These are phyloP conservation scores for Collybiopsis confluens DNA, from an alignment of 768 basidiomycete genomes.

Conservation along the genomic window DNA sequence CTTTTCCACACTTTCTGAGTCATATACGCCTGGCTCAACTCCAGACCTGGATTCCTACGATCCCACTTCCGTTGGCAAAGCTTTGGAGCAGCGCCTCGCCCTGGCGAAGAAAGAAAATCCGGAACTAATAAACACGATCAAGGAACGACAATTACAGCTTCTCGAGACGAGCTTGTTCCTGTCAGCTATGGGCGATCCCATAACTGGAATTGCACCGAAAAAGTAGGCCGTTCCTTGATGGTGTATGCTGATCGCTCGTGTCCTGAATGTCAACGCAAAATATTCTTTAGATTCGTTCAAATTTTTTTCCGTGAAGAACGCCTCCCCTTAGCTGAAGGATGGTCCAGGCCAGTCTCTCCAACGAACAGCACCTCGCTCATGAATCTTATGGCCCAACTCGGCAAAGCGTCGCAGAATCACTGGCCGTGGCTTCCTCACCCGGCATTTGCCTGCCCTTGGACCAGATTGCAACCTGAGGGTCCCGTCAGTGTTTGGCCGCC, in stretches of 20 bases:
- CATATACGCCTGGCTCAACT: conserved; percentile 1
- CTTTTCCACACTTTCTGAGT: background rate
- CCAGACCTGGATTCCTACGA: conserved; percentile 12
- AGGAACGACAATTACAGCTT: conserved; percentile 11
- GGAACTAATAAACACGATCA: conserved; percentile 9
- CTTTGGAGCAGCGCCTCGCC: conserved; percentile 7
- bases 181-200: conserved; percentile 10
- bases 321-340: conserved; percentile 6
- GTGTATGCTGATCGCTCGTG: background rate
- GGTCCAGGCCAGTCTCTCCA: background rate
- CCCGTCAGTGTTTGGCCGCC: background rate
- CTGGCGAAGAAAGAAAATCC: conserved; percentile 11
- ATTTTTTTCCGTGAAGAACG: conserved; percentile 9
- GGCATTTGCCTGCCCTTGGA: background rate
- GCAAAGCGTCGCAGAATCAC: background rate
- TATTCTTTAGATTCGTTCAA: background rate
- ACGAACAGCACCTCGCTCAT: background rate
- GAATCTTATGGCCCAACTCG: background rate
- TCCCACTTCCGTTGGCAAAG: conserved; percentile 2
- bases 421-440: background rate
- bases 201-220: conserved; percentile 1
- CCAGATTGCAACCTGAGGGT: conserved; percentile 5
- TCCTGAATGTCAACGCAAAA: background rate
- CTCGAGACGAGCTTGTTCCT: conserved; percentile 12
- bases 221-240: background rate